Conservation (phyloP, 805 yeast species). For the Saccharomycopsis sp. region DNA sequence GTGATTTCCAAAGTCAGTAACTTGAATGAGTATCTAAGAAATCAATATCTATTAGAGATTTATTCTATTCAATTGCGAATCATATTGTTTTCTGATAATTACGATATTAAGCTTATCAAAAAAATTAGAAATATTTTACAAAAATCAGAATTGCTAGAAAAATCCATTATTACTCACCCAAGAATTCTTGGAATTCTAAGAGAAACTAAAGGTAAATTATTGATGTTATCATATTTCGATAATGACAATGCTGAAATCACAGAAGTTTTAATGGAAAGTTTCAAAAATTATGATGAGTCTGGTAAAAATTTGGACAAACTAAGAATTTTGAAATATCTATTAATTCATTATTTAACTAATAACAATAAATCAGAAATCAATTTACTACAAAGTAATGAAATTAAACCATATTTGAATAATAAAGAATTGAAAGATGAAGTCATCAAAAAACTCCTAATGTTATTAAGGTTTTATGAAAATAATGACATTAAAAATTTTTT, state of each 20-base stretch:
- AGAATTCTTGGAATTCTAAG: constrained; percentile 60
- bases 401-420: constrained; percentile 44
- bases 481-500: no score
- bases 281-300: constrained; percentile 52
- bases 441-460: no score
- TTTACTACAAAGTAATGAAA: constrained; percentile 67
- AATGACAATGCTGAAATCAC: constrained; percentile 46
- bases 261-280: constrained; percentile 40
- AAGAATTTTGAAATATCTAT: constrained; percentile 47
- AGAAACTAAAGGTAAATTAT: constrained; percentile 66
- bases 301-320: constrained; percentile 52
- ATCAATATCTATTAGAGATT: constrained; percentile 46
- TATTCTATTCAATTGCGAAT: constrained; percentile 57
- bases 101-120: neutral
- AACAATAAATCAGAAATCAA: constrained; percentile 57
- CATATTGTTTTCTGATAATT: neutral
- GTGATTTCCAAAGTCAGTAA: no score
- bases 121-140: constrained; percentile 32
- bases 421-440: no score
- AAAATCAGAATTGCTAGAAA: constrained; percentile 34
- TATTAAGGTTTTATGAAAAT: no score
- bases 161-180: constrained; percentile 65
- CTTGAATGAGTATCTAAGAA: constrained; percentile 38
- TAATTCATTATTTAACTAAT: constrained; percentile 43
- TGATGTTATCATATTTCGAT: no score